Percentiles rank a stretch among this genome's conserved stretches.
Conservation (phyloP, 495 filamentous ascomycete genomes). For the Lasiosphaeria ovina region DNA sequence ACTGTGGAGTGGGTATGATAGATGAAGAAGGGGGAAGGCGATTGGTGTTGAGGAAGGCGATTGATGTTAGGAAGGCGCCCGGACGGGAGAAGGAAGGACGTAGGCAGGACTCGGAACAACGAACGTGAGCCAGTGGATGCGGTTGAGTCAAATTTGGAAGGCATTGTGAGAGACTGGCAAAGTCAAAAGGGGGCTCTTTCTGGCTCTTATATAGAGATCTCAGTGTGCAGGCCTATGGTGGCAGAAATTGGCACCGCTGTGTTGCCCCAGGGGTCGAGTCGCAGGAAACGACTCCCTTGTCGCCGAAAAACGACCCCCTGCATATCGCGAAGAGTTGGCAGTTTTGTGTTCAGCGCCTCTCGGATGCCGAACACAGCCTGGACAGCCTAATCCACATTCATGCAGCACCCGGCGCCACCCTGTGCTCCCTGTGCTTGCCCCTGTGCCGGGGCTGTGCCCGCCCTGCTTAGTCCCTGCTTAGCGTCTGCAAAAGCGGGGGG, state of each 20-base stretch:
- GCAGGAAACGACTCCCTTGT: no score
- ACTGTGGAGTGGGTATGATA: not conserved
- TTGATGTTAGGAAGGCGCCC: no score
- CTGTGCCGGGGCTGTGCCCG: not conserved
- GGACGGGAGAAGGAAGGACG: constrained; percentile 1
- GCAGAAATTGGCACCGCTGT: no score
- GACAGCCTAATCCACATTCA: no score
- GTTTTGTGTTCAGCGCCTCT: no score
- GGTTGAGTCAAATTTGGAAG: constrained; percentile 3
- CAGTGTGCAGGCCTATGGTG: no score
- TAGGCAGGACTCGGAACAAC: not conserved
- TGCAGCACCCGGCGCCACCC: no score
- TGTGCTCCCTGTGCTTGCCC: constrained; percentile 1
- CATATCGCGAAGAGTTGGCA: no score
- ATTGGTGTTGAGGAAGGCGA: not conserved
- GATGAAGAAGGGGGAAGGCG: constrained; percentile 1
- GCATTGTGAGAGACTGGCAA: not conserved
- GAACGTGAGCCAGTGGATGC: not conserved
- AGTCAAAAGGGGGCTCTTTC: not conserved
- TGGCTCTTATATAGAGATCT: no score
- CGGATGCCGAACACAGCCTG: no score
- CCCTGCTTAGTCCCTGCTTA: constrained; percentile 7
- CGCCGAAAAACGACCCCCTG: no score
- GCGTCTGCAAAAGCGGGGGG: constrained; percentile 7
- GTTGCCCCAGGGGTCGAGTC: no score